phyloP scores from a whole-genome alignment of 768 basidiomycete species.

The Multifurca ochricompacta region DNA sequence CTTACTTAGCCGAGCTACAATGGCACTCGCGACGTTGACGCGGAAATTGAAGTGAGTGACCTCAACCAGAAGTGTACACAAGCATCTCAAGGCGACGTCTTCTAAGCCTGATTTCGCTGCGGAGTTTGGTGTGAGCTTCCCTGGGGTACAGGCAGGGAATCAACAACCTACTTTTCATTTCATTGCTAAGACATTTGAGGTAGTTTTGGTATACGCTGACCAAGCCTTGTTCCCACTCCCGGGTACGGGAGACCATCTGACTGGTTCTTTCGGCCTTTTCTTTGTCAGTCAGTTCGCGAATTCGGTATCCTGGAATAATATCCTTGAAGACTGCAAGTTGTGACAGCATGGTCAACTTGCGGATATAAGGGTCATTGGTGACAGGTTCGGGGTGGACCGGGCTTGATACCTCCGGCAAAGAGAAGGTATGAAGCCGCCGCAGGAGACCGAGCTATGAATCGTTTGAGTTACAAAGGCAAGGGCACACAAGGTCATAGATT shows the following conservation, averaged over 20 bases:
- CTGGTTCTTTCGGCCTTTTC: constrained; percentile 92
- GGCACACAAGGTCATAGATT: constrained; percentile 7
- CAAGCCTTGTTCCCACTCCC: constrained; percentile 95
- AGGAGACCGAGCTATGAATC: constrained; percentile 70
- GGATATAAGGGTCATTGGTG: constrained; percentile 70
- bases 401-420: constrained; percentile 65
- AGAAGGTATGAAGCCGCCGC: constrained; percentile 82
- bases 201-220: constrained; percentile 84
- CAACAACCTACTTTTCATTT: constrained; percentile 65
- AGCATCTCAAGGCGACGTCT: constrained; percentile 67
- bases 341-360: constrained; percentile 83
- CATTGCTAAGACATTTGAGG: constrained; percentile 74
- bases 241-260: constrained; percentile 80
- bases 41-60: constrained; percentile 97
- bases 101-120: constrained; percentile 59
- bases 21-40: constrained; percentile 80
- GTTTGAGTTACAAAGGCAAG: constrained; percentile 4
- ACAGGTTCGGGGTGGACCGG: constrained; percentile 64
- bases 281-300: constrained; percentile 81
- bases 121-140: neutral
- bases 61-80: constrained; percentile 78
- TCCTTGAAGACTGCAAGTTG: constrained; percentile 94
- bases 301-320: constrained; percentile 91
- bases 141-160: constrained; percentile 3
- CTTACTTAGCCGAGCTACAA: constrained; percentile 76